Evolutionary conservation across 352 stramenopile species (phyloP).

Genomic region (Globisporangium ultimum): DNA sequence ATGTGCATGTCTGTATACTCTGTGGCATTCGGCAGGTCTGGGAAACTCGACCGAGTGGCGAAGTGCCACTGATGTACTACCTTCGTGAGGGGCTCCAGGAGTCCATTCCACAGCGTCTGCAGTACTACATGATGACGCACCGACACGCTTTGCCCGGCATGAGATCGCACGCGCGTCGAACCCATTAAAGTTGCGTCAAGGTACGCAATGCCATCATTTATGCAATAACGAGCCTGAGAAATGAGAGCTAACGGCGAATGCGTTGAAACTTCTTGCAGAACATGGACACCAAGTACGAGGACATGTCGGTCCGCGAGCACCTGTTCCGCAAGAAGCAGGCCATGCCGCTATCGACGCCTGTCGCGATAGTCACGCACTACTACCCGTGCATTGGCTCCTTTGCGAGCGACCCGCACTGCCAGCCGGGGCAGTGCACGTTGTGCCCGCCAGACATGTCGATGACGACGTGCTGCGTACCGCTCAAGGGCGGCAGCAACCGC

Average conservation of each 20-base stretch:
- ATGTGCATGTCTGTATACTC: no score
- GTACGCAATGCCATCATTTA: constrained; percentile 10
- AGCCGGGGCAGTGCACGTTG: constrained; percentile 57
- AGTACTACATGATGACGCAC: constrained; percentile 59
- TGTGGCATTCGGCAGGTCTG: constrained; percentile 18
- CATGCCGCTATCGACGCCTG: constrained; percentile 72
- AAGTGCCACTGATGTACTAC: constrained; percentile 76
- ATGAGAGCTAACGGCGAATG: no score
- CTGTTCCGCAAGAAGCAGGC: constrained; percentile 72
- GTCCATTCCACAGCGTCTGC: constrained; percentile 58
- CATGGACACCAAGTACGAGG: constrained; percentile 80
- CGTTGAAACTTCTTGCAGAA: constrained; percentile 19
- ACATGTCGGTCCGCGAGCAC: constrained; percentile 73
- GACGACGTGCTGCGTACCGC: constrained; percentile 75
- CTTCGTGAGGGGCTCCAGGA: constrained; percentile 70
- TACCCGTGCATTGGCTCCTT: constrained; percentile 74
- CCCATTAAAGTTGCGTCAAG: constrained; percentile 68
- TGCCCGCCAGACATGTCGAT: constrained; percentile 73
- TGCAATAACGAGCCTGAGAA: no score
- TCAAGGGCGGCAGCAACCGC: constrained; percentile 62
- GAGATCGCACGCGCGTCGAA: constrained; percentile 48
- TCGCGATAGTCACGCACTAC: constrained; percentile 77
- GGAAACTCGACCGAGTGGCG: constrained; percentile 80
- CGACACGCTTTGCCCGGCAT: constrained; percentile 65
- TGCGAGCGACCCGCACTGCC: constrained; percentile 53